These are phyloP conservation scores for Magnusiomyces suaveolens DNA, from an alignment of 1,139 yeast species.

Conservation along the genomic window DNA sequence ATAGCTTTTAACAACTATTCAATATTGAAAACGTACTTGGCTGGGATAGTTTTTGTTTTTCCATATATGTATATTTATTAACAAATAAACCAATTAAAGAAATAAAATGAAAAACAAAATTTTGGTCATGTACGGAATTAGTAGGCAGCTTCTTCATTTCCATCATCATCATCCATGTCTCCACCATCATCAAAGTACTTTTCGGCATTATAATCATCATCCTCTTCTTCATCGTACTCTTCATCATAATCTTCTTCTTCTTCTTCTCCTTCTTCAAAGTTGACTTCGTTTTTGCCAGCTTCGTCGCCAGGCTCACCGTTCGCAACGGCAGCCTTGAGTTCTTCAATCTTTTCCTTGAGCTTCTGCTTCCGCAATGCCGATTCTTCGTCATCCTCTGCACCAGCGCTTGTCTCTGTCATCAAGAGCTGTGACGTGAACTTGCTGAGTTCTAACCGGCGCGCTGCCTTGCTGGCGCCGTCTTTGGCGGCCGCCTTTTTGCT, in stretches of 20 bases:
- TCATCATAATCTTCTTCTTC: constrained; percentile 72
- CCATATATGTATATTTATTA: too few relatives aligned
- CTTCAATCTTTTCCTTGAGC: constrained; percentile 17
- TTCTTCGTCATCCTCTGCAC: constrained; percentile 35
- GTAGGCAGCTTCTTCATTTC: constrained; percentile 58
- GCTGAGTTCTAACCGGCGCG: constrained; percentile 31
- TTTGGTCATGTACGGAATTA: too few relatives aligned
- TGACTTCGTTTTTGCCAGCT: constrained; percentile 39
- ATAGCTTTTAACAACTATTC: too few relatives aligned
- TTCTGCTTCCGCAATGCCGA: constrained; percentile 37
- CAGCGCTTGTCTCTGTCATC: constrained; percentile 43
- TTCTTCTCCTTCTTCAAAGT: constrained; percentile 53
- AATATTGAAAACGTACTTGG: neutral
- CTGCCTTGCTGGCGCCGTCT: constrained; percentile 29
- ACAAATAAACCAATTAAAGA: too few relatives aligned
- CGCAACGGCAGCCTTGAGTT: constrained; percentile 20
- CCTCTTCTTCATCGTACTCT: constrained; percentile 69
- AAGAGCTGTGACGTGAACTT: constrained; percentile 26
- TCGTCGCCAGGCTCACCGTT: constrained; percentile 36
- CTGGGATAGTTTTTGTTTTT: too few relatives aligned
- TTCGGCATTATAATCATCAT: constrained; percentile 61
- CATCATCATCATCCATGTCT: constrained; percentile 39
- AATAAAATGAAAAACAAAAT: too few relatives aligned
- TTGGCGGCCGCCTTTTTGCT: constrained; percentile 31
- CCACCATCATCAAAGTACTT: constrained; percentile 44